Evolutionary conservation across 495 filamentous ascomycete genomes (phyloP).

Genomic region (Tetracladium setigerum): DNA sequence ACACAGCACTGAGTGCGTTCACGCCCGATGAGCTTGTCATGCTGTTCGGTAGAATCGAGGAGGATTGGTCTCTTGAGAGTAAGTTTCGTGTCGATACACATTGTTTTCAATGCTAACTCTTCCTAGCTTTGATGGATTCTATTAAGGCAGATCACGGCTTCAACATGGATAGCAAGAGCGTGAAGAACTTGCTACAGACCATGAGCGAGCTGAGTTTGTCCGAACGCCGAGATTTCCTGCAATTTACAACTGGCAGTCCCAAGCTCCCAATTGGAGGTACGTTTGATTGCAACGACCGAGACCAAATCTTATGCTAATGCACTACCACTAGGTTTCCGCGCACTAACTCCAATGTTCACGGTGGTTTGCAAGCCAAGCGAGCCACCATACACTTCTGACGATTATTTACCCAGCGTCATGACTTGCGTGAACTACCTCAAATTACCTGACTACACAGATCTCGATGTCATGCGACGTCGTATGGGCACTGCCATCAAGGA

Average conservation of each 20-base stretch:
- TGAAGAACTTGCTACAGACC: conserved; percentile 84
- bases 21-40: conserved; percentile 95
- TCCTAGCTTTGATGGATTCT: conserved; percentile 83
- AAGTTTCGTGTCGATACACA: conserved; percentile 32
- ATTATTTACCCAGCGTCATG: conserved; percentile 98
- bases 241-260: conserved; percentile 97
- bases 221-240: conserved; percentile 88
- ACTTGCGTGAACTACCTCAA: conserved; percentile 99
- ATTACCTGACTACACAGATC: conserved; percentile 84
- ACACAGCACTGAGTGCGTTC: conserved; percentile 85
- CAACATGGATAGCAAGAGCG: conserved; percentile 98
- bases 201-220: conserved; percentile 80
- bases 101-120: background rate
- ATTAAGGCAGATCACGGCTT: conserved; percentile 99
- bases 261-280: conserved; percentile 97
- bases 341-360: conserved; percentile 94
- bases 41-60: conserved; percentile 88
- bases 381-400: conserved; percentile 87
- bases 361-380: conserved; percentile 98
- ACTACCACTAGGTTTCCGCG: conserved; percentile 78
- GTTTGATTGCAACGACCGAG: conserved; percentile 19
- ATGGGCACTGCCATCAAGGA: conserved; percentile 84
- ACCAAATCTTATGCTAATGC: conserved; percentile 8
- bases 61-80: conserved; percentile 98
- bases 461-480: conserved; percentile 67